Conservation (phyloP, 768 basidiomycete genomes). For the Hygrophorus pudorinus region DNA sequence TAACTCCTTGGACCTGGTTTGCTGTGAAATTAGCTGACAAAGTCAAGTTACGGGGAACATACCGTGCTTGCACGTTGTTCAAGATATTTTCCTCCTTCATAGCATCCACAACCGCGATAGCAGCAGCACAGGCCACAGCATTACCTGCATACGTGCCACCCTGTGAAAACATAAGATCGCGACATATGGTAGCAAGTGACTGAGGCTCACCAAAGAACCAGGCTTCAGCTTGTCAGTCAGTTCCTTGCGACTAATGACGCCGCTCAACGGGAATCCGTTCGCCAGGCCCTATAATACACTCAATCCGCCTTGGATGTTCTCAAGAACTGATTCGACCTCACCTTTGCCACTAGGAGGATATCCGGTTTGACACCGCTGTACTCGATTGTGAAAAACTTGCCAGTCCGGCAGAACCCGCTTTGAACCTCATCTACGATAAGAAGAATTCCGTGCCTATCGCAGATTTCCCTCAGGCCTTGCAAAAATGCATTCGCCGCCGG, state of each 20-base stretch:
- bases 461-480: conserved; percentile 69
- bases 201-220: conserved; percentile 61
- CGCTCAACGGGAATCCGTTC: conserved; percentile 91
- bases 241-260: conserved; percentile 70
- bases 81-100: conserved; percentile 76
- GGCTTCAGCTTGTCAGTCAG: conserved; percentile 70
- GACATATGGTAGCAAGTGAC: not conserved
- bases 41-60: conserved; percentile 7
- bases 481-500: conserved; percentile 77
- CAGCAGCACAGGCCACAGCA: conserved; percentile 87
- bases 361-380: conserved; percentile 83
- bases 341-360: conserved; percentile 85
- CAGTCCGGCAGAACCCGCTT: conserved; percentile 83
- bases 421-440: conserved; percentile 86
- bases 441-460: conserved; percentile 78
- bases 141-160: conserved; percentile 92
- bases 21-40: not conserved
- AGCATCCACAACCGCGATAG: conserved; percentile 67
- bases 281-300: conserved; percentile 50
- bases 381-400: conserved; percentile 72
- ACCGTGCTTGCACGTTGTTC: conserved; percentile 70
- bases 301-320: not conserved
- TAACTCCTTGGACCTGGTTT: conserved; percentile 58
- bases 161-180: conserved; percentile 19
- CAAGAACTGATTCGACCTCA: conserved; percentile 13